Evolutionary conservation across 768 basidiomycete species (phyloP), one percentile per base, ranked within the genome.

Genomic region (Termitomyces sp.): DNA sequence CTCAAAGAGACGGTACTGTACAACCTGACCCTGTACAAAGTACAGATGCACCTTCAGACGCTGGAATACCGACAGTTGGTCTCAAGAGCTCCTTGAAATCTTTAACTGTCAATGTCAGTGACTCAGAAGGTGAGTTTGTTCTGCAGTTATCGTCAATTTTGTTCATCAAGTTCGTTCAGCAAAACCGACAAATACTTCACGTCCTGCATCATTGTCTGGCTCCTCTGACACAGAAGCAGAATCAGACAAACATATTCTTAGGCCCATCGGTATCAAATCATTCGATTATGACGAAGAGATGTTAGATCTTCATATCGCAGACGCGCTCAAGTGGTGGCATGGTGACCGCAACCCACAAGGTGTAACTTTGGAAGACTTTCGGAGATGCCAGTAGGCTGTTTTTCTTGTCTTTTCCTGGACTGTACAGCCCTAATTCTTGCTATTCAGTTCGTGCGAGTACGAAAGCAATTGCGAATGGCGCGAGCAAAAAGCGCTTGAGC

Each of bases 391-490:
- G 84, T 92, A 68, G 72, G 87, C 79, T 18, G 5, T 20, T 68
- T 40, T 72, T 2, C 9, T 51, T 55, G 14, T 40, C 30, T 36
- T n/a, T 36, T 20, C 9, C 36, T 22, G 22, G 6, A 35, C 14
- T 18, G n/a, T 30, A 33, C 28, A 40, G 32, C 32, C 24, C 14
- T 40, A 9, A 47, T 53, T 5, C 32, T 32, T 10, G 22, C 28
- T 43, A 30, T 28, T 4, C 53, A 88, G 87, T 47, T 76, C 79
- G 14, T 94, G 91, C 65, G 90, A 92, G 70, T 94, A 92, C 66
- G 71, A 72, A 33, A 71, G 78, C 3, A 85, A 82, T 13, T 94
- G 92, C 65, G 92, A 94, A 72, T 94, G 92, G 92, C 76, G 90
- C 60, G 84, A 83, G 24, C 62, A 69, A 57, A 83, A 83, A 63